Evolutionary conservation across 139 green algal species (phyloP).

Genomic region (Chlorella sp.): DNA sequence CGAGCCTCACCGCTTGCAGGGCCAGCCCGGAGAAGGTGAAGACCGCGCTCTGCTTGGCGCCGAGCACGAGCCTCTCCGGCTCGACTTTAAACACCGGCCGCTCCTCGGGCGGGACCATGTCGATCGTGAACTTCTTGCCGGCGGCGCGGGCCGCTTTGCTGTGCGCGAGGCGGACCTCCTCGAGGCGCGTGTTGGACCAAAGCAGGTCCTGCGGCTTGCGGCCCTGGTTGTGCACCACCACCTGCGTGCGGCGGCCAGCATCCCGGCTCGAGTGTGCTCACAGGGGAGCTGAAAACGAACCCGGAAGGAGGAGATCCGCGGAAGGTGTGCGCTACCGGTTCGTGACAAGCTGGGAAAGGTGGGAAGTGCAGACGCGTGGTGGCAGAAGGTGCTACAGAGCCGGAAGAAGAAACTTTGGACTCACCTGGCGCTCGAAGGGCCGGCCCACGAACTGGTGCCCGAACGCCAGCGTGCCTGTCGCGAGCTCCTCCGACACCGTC

Average conservation of each 20-base stretch:
- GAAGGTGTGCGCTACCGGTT: too few relatives aligned
- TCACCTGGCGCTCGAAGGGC: slow-evolving; percentile 48
- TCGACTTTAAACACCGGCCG: slow-evolving; percentile 51
- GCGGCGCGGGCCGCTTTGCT: slow-evolving; percentile 21
- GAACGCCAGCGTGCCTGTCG: slow-evolving; percentile 49
- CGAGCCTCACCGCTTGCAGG: slow-evolving; percentile 11
- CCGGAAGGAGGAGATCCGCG: too few relatives aligned
- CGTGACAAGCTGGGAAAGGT: too few relatives aligned
- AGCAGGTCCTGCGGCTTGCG: slow-evolving; percentile 35
- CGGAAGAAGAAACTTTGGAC: too few relatives aligned
- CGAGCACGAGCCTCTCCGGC: slow-evolving; percentile 35
- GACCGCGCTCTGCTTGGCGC: slow-evolving; percentile 35
- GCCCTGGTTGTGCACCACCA: slow-evolving; percentile 57
- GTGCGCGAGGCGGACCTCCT: slow-evolving; percentile 33
- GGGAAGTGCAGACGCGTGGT: too few relatives aligned
- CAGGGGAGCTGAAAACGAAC: too few relatives aligned
- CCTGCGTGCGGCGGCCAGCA: too few relatives aligned
- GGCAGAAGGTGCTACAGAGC: too few relatives aligned
- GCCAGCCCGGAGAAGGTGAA: slow-evolving; percentile 50
- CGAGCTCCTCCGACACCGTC: slow-evolving; percentile 50
- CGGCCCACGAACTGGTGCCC: slow-evolving; percentile 57
- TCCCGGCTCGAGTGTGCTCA: too few relatives aligned
- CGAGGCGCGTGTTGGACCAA: slow-evolving; percentile 50
- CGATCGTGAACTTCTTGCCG: slow-evolving; percentile 41
- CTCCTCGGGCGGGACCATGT: slow-evolving; percentile 26